Percentiles rank a stretch among this genome's conserved stretches.
Conservation (phyloP, 495 filamentous ascomycete species). For the Xylaria nigripes region DNA sequence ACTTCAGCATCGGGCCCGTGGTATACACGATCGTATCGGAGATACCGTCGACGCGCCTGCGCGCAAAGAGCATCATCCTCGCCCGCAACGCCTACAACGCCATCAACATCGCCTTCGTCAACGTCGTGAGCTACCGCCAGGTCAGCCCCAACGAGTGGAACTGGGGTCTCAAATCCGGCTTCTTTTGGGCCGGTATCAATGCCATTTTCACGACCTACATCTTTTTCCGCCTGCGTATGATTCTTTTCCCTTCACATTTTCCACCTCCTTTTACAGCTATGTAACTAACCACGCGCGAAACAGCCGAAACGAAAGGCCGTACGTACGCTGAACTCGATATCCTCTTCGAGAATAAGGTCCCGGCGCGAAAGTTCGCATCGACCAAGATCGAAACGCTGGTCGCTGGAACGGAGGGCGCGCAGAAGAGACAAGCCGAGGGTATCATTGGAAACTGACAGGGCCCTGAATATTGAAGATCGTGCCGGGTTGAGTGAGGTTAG, state of each 20-base stretch:
- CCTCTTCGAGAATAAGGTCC: conserved; percentile 44
- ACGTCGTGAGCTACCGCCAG: conserved; percentile 40
- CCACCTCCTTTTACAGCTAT: background rate
- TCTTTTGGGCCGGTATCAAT: conserved; percentile 50
- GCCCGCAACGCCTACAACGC: conserved; percentile 48
- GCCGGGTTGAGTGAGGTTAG: background rate
- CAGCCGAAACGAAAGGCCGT: conserved; percentile 39
- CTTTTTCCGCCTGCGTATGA: conserved; percentile 34
- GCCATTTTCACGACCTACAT: conserved; percentile 36
- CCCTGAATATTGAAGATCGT: background rate
- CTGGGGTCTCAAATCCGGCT: conserved; percentile 44
- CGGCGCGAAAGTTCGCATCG: conserved; percentile 39
- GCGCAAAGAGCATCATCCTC: conserved; percentile 47
- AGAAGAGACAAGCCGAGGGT: conserved; percentile 21
- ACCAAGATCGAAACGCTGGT: conserved; percentile 25
- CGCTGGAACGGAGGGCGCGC: conserved; percentile 21
- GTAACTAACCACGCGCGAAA: background rate
- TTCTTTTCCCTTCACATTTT: conserved; percentile 10
- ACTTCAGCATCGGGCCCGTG: conserved; percentile 52
- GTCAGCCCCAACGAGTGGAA: conserved; percentile 44
- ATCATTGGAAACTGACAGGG: conserved; percentile 5
- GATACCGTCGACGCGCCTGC: conserved; percentile 45
- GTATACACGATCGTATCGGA: conserved; percentile 55
- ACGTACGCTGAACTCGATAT: conserved; percentile 52
- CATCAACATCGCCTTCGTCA: conserved; percentile 40